Evolutionary conservation across 257 asterid genomes (phyloP), one percentile per base, ranked within the genome.

Genomic region (Solanum peruvianum): DNA sequence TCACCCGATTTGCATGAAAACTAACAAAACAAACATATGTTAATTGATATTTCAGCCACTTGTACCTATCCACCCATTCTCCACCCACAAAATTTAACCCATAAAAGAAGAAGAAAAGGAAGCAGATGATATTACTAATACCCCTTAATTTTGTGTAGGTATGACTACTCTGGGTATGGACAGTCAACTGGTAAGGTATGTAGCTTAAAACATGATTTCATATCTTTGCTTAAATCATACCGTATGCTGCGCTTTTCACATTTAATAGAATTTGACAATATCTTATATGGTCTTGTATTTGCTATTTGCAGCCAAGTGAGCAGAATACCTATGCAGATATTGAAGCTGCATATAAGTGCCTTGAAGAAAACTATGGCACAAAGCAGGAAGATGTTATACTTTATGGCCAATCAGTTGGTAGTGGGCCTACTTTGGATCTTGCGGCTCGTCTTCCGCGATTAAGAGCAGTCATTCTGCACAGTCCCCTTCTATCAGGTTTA

Each of bases 101-200:
- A 42, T 12, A 45, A 45, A 45, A 45, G 2, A 45, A 9, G 6
- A 23, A 23, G 44, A 71, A 18, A 67, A 23, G 44, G 20, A 27
- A 83, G 71, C 69, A 71, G 52, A 87, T 56, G 44, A 11, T 85
- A 45, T 41, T 52, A 42, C 87, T 91, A 86, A 84, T 89, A 88
- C 67, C 62, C 86, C 84, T 88, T 77, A 33, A 80, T 86, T 86
- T 82, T 88, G 87, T 91, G 91, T 92, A 96, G 99, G 91, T 96
- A 95, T 31, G 99, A 96, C 87, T 96, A 96, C 90, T 95, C 99
- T 82, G 99, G 99, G 27, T 96, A 96, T 85, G 99, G 99, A 39
- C 99, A 91, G 88, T 96, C 99, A 76, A 89, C 98, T n/a, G 98
- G 98, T 85, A 96, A 95, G 98, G 99, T 96, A 35, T 18, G 89